phyloP scores from a whole-genome alignment of 306 rosid species.

The Quercus dentata region DNA sequence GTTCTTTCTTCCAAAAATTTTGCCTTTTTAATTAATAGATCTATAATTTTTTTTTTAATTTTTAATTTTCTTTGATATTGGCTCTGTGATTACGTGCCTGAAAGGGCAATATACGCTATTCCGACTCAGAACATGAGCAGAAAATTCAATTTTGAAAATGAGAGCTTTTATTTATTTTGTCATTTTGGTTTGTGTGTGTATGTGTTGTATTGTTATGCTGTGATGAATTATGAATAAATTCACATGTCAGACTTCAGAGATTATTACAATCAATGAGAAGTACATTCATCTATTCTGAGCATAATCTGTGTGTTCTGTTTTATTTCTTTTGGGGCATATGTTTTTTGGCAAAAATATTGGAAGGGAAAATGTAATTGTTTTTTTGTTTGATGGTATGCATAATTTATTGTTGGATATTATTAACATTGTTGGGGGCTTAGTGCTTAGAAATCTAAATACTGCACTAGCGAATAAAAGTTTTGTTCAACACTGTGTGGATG shows the following conservation, averaged over 20 bases:
- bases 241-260: slow-evolving; percentile 98
- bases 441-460: no score
- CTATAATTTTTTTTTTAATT: not conserved
- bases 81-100: slow-evolving; percentile 76
- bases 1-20: not conserved
- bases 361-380: no score
- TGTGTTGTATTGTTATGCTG: slow-evolving; percentile 1
- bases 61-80: not conserved
- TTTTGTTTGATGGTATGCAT: no score
- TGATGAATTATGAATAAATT: slow-evolving; percentile 54
- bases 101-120: slow-evolving; percentile 74
- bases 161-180: slow-evolving; percentile 23
- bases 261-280: slow-evolving; percentile 61
- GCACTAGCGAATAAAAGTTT: no score
- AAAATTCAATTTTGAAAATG: slow-evolving; percentile 13
- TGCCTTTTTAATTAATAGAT: not conserved
- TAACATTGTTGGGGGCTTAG: no score
- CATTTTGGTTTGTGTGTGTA: rapidly evolving
- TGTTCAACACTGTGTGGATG: no score
- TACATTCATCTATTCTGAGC: slow-evolving; percentile 54
- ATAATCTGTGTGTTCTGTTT: not conserved
- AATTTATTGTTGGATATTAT: no score
- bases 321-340: not conserved
- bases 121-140: slow-evolving; percentile 42
- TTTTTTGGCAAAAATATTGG: not conserved